Conservation (phyloP, 352 stramenopile species). For the Phytopythium delawarense region DNA sequence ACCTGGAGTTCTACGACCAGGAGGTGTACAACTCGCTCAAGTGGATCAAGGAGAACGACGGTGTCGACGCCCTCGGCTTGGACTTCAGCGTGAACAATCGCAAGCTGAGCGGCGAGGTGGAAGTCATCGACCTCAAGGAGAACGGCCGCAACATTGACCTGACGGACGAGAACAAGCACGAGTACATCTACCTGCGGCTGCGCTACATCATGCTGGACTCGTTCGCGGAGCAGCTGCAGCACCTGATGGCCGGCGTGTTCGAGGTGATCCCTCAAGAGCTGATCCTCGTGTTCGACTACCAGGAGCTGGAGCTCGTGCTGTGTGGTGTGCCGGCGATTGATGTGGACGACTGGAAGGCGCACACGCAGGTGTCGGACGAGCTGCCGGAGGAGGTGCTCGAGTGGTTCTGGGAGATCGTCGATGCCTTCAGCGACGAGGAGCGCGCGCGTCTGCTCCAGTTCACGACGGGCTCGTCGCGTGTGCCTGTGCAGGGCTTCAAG, state of each 20-base stretch:
- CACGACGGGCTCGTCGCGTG: constrained; percentile 76
- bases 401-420: constrained; percentile 85
- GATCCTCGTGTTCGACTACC: constrained; percentile 81
- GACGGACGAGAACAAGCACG: constrained; percentile 97
- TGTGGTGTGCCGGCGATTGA: constrained; percentile 81
- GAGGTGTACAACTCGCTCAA: constrained; percentile 82
- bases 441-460: constrained; percentile 82
- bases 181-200: constrained; percentile 95
- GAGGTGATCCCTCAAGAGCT: constrained; percentile 93
- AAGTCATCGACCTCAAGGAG: constrained; percentile 81
- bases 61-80: constrained; percentile 66
- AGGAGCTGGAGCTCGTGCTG: constrained; percentile 79
- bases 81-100: constrained; percentile 84
- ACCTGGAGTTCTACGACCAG: constrained; percentile 88
- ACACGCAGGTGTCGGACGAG: constrained; percentile 88
- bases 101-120: constrained; percentile 68
- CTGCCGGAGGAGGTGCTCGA: constrained; percentile 60
- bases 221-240: constrained; percentile 92
- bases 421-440: constrained; percentile 62
- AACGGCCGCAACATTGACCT: constrained; percentile 79
- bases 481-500: constrained; percentile 84
- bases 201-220: constrained; percentile 96
- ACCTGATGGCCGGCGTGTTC: constrained; percentile 92
- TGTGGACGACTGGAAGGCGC: constrained; percentile 75
- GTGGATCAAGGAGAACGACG: constrained; percentile 84